Base-by-base conservation (phyloP, 768 basidiomycete species). In the Auriscalpium vulgare region DNA sequence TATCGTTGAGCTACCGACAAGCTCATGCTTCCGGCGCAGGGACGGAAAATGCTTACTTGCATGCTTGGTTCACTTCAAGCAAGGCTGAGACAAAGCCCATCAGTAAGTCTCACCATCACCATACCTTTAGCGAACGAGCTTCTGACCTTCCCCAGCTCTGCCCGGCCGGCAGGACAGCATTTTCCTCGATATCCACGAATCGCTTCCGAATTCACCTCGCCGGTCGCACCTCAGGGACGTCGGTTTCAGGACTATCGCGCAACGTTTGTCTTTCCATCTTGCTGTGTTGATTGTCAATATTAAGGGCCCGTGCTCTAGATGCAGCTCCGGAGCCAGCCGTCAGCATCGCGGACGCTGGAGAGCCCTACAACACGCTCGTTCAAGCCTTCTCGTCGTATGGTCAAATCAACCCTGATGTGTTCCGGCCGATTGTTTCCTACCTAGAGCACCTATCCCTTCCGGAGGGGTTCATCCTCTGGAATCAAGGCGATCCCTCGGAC, bases 21-120 rank as follows among this genome's bases (percentile, higher is more conserved):
- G 8, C 23, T 53, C 35, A 52, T 23, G 11, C n/a, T 34, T 46
- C 23, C 16, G 21, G 21, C 21, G 79, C 49, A 91, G 89, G 94
- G 94, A 95, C 91, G 0, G 94, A 97, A 72, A 97, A 97, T 70
- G 88, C 83, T 0, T 97, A 97, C 71, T 66, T 97, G 59, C 81
- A 80, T 53, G 85, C 88, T 8, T 90, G 87, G 88, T 87, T 88
- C 60, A 73, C 75, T 57, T 79, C 82, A 0, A 82, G 82, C 65
- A 85, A 85, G 63, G 67, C 77, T 19, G 83, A 88, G 65, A 72
- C 69, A 2, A 34, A 64, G 54, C 55, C 73, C 37, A 59, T 76
- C 70, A 60, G 78, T 84, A 55, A 63, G 83, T 79, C 14, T 2
- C 23, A 37, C 9, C 49, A 3, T 2, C 23, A 37, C 9, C 49